phyloP scores from a whole-genome alignment of 768 basidiomycete species.

The Leccinellum albellum region DNA sequence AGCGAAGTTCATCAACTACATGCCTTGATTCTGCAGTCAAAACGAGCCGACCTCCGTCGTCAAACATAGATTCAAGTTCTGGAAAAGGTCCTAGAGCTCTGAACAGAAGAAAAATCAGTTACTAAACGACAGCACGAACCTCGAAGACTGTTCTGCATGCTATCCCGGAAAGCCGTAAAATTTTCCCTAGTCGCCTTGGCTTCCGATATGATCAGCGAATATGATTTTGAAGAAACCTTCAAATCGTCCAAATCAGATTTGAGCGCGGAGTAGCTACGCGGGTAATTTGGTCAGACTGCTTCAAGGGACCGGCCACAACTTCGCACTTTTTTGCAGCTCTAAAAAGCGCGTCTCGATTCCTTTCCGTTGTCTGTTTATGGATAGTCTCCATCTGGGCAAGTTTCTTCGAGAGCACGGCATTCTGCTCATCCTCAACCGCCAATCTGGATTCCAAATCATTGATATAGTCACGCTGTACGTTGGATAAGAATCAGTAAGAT shows the following conservation, averaged over 20 bases:
- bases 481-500: background rate
- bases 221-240: slow-evolving; percentile 21
- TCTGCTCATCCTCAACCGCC: slow-evolving; percentile 13
- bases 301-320: background rate
- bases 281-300: background rate
- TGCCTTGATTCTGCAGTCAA: slow-evolving; percentile 24
- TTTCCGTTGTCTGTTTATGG: slow-evolving; percentile 15
- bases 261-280: slow-evolving; percentile 27
- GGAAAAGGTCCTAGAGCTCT: background rate
- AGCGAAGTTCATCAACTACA: slow-evolving; percentile 32
- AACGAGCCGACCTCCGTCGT: slow-evolving; percentile 25
- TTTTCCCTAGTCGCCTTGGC: slow-evolving; percentile 26
- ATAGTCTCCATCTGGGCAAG: slow-evolving; percentile 11
- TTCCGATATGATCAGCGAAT: slow-evolving; percentile 19
- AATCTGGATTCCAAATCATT: slow-evolving; percentile 19
- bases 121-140: slow-evolving; percentile 19
- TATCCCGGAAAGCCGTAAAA: slow-evolving; percentile 22
- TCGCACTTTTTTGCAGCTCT: slow-evolving; percentile 21
- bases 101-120: background rate
- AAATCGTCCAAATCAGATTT: slow-evolving; percentile 29
- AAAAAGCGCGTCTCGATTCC: slow-evolving; percentile 14
- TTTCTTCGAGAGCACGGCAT: slow-evolving; percentile 7
- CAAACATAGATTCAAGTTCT: slow-evolving; percentile 31
- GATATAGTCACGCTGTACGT: slow-evolving; percentile 18
- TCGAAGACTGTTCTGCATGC: slow-evolving; percentile 19